phyloP scores from a whole-genome alignment of 768 basidiomycete species.

The Panus rudis region DNA sequence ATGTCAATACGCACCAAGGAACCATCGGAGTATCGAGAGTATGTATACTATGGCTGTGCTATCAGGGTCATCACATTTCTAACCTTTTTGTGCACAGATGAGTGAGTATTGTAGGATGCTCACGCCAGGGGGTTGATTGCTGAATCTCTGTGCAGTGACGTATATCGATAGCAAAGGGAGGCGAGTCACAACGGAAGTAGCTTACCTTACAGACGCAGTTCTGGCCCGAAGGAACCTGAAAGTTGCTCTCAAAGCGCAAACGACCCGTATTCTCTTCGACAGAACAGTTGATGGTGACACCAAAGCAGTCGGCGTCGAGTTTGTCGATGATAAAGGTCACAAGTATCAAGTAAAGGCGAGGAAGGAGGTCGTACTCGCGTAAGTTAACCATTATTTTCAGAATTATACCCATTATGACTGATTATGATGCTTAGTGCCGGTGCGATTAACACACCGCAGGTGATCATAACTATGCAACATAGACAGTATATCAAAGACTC shows the following conservation, averaged over 20 bases:
- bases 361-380: conserved; percentile 61
- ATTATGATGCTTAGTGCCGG: conserved; percentile 37
- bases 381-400: conserved; percentile 21
- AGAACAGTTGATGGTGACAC: conserved; percentile 24
- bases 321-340: conserved; percentile 33
- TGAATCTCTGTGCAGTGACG: conserved; percentile 50
- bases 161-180: conserved; percentile 46
- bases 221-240: conserved; percentile 59
- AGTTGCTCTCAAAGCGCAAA: conserved; percentile 48
- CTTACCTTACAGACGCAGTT: conserved; percentile 61
- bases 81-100: conserved; percentile 12
- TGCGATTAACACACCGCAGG: conserved; percentile 57
- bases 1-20: conserved; percentile 51
- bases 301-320: conserved; percentile 58
- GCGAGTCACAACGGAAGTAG: conserved; percentile 58
- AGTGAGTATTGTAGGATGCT: no score
- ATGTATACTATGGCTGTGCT: conserved; percentile 11
- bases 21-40: conserved; percentile 59
- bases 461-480: conserved; percentile 10
- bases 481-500: no score
- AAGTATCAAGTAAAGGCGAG: conserved; percentile 40
- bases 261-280: conserved; percentile 54
- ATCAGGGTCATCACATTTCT: not conserved
- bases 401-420: not conserved
- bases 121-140: no score